Evolutionary conservation across 106 monocot genomes (phyloP), one percentile per base, ranked within the genome.

Genomic region (Acanthochlamys bracteata): DNA sequence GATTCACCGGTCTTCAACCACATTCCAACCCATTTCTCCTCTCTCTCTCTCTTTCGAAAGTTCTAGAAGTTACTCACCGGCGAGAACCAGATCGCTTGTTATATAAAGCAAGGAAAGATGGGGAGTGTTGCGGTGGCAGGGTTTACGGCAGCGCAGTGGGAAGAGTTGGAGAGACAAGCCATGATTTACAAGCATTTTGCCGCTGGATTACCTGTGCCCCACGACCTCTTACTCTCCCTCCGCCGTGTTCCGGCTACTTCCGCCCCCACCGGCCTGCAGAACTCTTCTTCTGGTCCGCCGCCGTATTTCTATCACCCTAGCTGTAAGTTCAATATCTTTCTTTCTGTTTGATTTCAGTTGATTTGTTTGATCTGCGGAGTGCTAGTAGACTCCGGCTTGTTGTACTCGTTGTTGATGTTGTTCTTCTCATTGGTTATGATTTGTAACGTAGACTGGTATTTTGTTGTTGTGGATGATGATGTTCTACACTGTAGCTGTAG

Each of bases 141-240:
- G 58, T 61, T 61, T 45, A 64, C 7, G 42, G 47, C 42, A 13
- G 25, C 61, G 0, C 61, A 61, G 27, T 61, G 61, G 61, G 12
- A 39, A 39, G 61, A 61, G 39, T 39, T 61, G 61, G 61, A 39
- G 33, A 26, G 39, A 16, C 61, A 61, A n/a, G 61, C 61, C 39
- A 26, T 61, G 61, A 61, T 61, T 14, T 61, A 61, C 61, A 61
- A 61, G 61, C 39, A 61, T 20, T 16, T 61, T 4, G 55, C 55
- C 10, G 55, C 55, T 4, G 55, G 55, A 10, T 15, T 55, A 20
- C 55, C 55, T 20, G 55, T 55, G 22, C 55, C 55, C 55, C 55
- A 19, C 20, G 55, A 55, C 0, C 55, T 55, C 20, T 20, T 55
- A 4, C 55, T 55, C 55, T 20, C 55, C 55, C 20, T 55, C 55